phyloP scores from a whole-genome alignment of 768 basidiomycete species.

The Rossbeevera mucosa region DNA sequence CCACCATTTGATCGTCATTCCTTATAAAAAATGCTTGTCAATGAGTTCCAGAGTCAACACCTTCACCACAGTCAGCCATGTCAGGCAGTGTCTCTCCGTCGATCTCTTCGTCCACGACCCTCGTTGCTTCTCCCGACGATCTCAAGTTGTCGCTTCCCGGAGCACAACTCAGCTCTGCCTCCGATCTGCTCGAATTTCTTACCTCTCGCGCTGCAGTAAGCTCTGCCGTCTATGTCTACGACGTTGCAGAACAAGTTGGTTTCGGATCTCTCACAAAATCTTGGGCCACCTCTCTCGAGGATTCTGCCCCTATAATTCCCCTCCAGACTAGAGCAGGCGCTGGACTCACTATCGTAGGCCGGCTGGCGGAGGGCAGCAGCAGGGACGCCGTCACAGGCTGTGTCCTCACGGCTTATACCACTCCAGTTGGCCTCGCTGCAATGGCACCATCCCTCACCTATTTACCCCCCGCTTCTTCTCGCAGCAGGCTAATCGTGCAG shows the following conservation, averaged over 20 bases:
- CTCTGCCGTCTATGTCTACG: slow-evolving; percentile 75
- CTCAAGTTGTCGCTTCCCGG: slow-evolving; percentile 18
- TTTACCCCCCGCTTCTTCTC: slow-evolving; percentile 57
- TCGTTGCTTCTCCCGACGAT: slow-evolving; percentile 32
- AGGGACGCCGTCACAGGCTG: slow-evolving; percentile 55
- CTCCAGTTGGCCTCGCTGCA: slow-evolving; percentile 74
- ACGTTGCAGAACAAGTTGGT: slow-evolving; percentile 79
- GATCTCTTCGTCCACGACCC: slow-evolving; percentile 28
- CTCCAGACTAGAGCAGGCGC: slow-evolving; percentile 85
- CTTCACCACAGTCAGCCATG: not conserved
- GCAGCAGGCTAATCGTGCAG: slow-evolving; percentile 75
- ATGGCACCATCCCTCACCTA: slow-evolving; percentile 79
- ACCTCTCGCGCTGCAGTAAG: slow-evolving; percentile 52
- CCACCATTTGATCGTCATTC: slow-evolving; percentile 4
- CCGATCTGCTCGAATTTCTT: slow-evolving; percentile 63
- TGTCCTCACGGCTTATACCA: slow-evolving; percentile 74
- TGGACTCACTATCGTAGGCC: slow-evolving; percentile 72
- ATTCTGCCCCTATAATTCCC: slow-evolving; percentile 53
- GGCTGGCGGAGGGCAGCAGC: slow-evolving; percentile 76
- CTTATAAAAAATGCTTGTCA: slow-evolving; percentile 2
- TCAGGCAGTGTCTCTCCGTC: not conserved
- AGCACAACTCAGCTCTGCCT: slow-evolving; percentile 40
- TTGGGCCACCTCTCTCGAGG: slow-evolving; percentile 45
- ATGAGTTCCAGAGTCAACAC: too few relatives aligned
- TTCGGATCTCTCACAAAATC: slow-evolving; percentile 70